Conservation (phyloP, 768 basidiomycete species). For the Lactarius deliciosus region DNA sequence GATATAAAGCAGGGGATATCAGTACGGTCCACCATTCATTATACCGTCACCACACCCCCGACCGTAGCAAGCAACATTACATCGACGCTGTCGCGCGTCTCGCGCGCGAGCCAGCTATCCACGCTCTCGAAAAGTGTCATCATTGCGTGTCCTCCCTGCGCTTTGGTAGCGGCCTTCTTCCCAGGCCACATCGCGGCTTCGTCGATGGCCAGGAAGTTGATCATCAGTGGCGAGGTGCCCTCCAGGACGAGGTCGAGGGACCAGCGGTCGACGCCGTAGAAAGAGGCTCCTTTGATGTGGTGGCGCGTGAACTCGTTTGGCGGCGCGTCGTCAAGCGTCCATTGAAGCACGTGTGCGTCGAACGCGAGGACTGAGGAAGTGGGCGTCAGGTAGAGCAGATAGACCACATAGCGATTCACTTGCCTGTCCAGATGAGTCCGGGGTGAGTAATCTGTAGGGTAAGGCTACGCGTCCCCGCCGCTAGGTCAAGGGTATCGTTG, state of each 20-base stretch:
- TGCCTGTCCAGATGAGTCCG: constrained; percentile 84
- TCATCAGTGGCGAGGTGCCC: constrained; percentile 30
- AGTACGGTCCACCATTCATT: not conserved
- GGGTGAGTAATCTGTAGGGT: constrained; percentile 74
- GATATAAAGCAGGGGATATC: constrained; percentile 7
- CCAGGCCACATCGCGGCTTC: constrained; percentile 86
- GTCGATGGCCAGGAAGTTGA: constrained; percentile 82
- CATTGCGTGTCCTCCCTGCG: constrained; percentile 53
- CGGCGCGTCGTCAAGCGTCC: constrained; percentile 80
- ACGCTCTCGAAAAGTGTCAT: constrained; percentile 71
- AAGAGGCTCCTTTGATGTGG: constrained; percentile 89
- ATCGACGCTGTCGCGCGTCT: constrained; percentile 65
- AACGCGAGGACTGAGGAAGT: constrained; percentile 70
- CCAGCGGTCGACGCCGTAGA: constrained; percentile 76
- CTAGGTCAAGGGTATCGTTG: constrained; percentile 53
- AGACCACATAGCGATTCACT: constrained; percentile 27
- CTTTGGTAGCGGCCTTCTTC: constrained; percentile 45
- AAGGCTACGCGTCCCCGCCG: constrained; percentile 64
- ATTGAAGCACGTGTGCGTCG: constrained; percentile 82
- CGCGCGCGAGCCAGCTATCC: constrained; percentile 70
- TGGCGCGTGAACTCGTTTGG: constrained; percentile 75
- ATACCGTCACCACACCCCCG: constrained; percentile 55
- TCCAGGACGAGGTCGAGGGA: constrained; percentile 69
- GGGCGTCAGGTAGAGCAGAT: constrained; percentile 5
- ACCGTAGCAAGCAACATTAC: constrained; percentile 68